A percentile compares a stretch with the other conserved stretches of the same genome.
These are phyloP conservation scores for Blastocystis sp. DNA, from an alignment of 352 stramenopile genomes.

Conservation along the genomic window DNA sequence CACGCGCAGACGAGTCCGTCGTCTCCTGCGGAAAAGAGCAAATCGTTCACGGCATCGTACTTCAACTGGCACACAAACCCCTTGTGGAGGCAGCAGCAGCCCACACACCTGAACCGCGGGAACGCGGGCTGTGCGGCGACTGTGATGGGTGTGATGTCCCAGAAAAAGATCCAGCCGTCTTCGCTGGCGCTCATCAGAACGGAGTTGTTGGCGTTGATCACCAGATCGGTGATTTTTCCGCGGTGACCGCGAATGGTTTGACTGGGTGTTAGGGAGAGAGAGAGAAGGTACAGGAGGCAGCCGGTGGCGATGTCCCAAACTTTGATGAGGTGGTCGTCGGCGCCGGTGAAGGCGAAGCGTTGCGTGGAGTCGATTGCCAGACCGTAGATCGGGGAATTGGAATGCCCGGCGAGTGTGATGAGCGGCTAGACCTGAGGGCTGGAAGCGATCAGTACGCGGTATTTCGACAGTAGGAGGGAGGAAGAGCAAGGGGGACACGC, in stretches of 20 bases:
- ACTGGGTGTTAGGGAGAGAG: neutral
- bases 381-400: constrained; percentile 80
- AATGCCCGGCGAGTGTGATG: constrained; percentile 7
- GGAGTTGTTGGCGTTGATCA: constrained; percentile 34
- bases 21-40: constrained; percentile 51
- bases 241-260: constrained; percentile 46
- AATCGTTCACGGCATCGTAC: constrained; percentile 34
- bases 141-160: constrained; percentile 37
- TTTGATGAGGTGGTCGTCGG: constrained; percentile 93
- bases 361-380: constrained; percentile 90
- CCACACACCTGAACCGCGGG: constrained; percentile 14
- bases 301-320: constrained; percentile 86
- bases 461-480: neutral
- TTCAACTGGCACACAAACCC: constrained; percentile 26
- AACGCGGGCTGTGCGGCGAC: neutral
- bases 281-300: constrained; percentile 1
- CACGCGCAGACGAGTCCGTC: constrained; percentile 41
- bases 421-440: neutral
- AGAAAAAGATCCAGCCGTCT: constrained; percentile 54
- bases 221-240: constrained; percentile 49
- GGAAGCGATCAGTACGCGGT: neutral
- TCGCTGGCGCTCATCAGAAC: constrained; percentile 54
- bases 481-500: neutral
- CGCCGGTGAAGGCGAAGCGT: constrained; percentile 91
- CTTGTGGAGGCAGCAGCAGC: constrained; percentile 10